Evolutionary conservation across 2,329 filamentous ascomycete species (phyloP).

Genomic region (Diplodia intermedia): DNA sequence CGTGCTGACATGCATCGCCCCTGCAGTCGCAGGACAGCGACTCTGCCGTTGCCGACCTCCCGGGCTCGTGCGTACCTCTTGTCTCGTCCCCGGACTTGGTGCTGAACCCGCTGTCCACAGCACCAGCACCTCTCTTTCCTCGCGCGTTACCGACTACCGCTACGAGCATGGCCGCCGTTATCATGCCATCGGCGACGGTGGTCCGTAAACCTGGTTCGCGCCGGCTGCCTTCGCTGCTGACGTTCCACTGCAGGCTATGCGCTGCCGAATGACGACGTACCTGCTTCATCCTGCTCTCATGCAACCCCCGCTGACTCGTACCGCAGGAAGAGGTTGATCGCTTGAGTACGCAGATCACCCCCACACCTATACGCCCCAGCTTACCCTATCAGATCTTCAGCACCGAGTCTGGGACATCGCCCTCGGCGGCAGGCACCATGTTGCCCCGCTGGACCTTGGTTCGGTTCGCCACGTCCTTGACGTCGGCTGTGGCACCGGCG

Average conservation of each 20-base stretch:
- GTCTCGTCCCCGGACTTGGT: not conserved
- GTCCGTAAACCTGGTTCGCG: slow-evolving; percentile 6
- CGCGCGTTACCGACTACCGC: slow-evolving; percentile 29
- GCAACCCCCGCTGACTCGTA: slow-evolving; percentile 1
- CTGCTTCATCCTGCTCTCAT: not conserved
- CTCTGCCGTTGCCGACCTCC: slow-evolving; percentile 29
- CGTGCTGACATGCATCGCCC: slow-evolving; percentile 9
- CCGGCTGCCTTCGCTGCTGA: not conserved
- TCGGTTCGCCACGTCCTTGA: slow-evolving; percentile 37
- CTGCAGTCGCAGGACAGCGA: slow-evolving; percentile 26
- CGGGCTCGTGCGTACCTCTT: slow-evolving; percentile 16
- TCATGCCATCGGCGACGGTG: slow-evolving; percentile 32
- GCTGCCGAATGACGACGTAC: slow-evolving; percentile 39
- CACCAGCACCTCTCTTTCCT: slow-evolving; percentile 33
- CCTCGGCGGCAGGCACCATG: slow-evolving; percentile 37
- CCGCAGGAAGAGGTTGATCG: slow-evolving; percentile 38
- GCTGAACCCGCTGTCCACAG: slow-evolving; percentile 3
- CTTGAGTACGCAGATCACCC: slow-evolving; percentile 31
- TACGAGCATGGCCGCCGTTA: slow-evolving; percentile 33
- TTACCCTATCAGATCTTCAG: slow-evolving; percentile 37
- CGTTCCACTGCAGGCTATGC: slow-evolving; percentile 35
- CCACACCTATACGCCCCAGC: not conserved
- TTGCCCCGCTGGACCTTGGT: slow-evolving; percentile 35
- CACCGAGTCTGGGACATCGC: slow-evolving; percentile 39
- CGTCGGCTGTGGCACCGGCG: slow-evolving; percentile 39